Base-by-base conservation (phyloP, 257 asterid genomes). In the Solanum acaule region DNA sequence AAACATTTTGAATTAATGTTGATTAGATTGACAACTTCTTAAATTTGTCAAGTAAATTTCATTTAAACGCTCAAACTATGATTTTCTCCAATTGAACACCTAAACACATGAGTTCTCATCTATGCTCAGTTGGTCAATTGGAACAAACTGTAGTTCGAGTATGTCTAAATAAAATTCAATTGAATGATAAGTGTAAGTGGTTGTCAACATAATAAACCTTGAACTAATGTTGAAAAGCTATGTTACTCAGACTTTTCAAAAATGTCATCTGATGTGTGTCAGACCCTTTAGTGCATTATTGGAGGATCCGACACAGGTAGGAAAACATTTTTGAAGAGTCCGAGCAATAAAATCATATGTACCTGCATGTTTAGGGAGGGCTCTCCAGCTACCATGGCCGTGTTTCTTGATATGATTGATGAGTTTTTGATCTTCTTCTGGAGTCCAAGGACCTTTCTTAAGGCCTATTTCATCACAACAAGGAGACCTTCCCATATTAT, bases 341-440 rank as follows among this genome's bases (percentile, higher is more conserved):
- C 5, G 25, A 59, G 25, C 13, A 20, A 14, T 15, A 23, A 72
- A 37, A 23, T 72, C 3, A 38, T 63, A 31, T 8, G 3, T 91
- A 95, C 98, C 98, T 37, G 98, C 94, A 76, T 92, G 96, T 90
- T 91, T 93, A 1, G 98, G 98, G 81, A 96, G 98, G 86, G 98
- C 98, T 90, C 98, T 92, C 98, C 98, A 96, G 94, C 98, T 96
- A 67, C 96, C 98, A 90, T 96, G 98, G 89, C 98, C 98, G 29
- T 96, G 93, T 89, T 93, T 93, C 4, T 94, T 92, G 88, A 95
- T 93, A 85, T 90, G 87, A 4, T 90, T 91, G 92, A 92, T 89
- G 92, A 95, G 98, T 63, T 90, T 93, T 46, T 95, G 95, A 78
- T 95, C 98, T 93, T 95, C 98, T 82, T 94, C 98, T 29, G 98